Base-by-base conservation (phyloP, 495 filamentous ascomycete genomes). In the Glarea lozoyensis region DNA sequence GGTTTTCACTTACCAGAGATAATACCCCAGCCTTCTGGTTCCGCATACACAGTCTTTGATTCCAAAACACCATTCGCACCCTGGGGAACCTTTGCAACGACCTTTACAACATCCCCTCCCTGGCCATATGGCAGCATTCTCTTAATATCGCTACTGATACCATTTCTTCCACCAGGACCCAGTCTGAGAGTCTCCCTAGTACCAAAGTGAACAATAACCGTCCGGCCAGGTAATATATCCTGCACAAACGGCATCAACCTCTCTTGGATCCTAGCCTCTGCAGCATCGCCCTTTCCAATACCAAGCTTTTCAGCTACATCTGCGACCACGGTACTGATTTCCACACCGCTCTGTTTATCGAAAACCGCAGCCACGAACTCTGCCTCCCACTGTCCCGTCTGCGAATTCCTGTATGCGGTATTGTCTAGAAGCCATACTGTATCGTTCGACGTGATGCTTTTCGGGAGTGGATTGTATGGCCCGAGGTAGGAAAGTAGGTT, bases 351-450 rank as follows among this genome's bases (percentile, higher is more conserved):
- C 40, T 84, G 63, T 45, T 75, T 74, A 33, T 78, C 73, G 54
- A 96, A 95, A 43, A 82, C 84, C 27, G 83, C 85, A 1, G 81
- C 75, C 1, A 94, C 77, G 42, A 86, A 84, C 48, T 94, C 86
- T 4, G 81, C 83, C 45, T 84, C 67, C 87, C 86, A 95, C 40
- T 50, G 16, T 6, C 17, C 17, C 17, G n/a, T n/a, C 25, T 59
- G 36, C 56, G 59, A 16, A 51, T 66, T 16, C 18, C 76, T 76
- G 57, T 81, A 94, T 4, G 88, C 90, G 6, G 86, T 87, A 53
- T 92, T 96, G 65, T 96, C 88, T 29, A 96, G 60, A 10, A 97
- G 66, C 90, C 90, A 96, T 17, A 96, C 80, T 9, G 70, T 74
- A 49, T 95, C 78, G 37, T 63, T 48, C 2, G 45, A 48, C 6